Evolutionary conservation across 2,329 filamentous ascomycete species (phyloP), one percentile per base, ranked within the genome.

Genomic region (Didymellaceae sp.): DNA sequence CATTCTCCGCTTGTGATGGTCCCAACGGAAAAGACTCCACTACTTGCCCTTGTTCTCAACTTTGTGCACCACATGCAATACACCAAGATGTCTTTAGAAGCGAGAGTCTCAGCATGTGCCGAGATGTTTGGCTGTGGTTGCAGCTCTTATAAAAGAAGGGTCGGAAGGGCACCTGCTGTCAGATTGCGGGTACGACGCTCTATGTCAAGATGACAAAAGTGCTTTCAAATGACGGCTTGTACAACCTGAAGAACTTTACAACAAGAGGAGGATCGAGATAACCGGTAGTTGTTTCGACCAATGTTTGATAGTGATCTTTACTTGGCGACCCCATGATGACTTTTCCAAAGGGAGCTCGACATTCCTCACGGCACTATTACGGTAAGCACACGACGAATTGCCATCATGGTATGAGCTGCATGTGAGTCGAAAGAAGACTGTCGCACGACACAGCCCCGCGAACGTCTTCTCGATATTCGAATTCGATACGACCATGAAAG

Each of bases 301-400:
- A 31, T 14, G 7, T 11, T 16, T 16, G 18, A 31, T 16, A 7
- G 20, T n/a, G 10, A 24, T 31, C 11, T 26, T 22, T 22, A 33
- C 40, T 45, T 33, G 34, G 28, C 13, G 17, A 20, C 34, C 24
- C 30, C 20, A 28, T 31, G 16, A 45, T 22, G 20, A 16, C 21
- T 22, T 16, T 21, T 32, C 32, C 13, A 6, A 11, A 21, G 24
- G 30, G 35, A 3, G 13, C 10, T 26, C 30, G 24, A 32, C 41
- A 51, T 45, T 51, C 48, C 30, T 45, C 8, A 4, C 41, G 48
- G 48, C 35, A 11, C 11, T 42, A 45, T 25, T 45, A 25, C 48
- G 48, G 41, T 24, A 11, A 42, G 20, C 41, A 51, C 37, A 16
- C 42, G 30, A 35, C 13, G n/a, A 14, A 16, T 18, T 37, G 6